Conservation (phyloP, 768 basidiomycete species). For the Rhizopogon sp. region DNA sequence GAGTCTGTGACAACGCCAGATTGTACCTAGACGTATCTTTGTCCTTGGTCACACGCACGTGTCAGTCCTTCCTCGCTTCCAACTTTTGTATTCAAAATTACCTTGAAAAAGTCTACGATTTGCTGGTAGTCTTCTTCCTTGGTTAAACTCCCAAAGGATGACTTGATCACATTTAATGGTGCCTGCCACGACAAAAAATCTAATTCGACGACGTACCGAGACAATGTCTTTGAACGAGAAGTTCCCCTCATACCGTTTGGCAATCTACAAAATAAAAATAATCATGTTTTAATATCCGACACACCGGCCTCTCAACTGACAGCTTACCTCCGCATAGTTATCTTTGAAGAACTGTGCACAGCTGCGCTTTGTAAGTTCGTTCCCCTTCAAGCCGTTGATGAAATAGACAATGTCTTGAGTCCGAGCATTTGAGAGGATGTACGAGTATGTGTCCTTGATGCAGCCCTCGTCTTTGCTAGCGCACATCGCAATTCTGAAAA, state of each 20-base stretch:
- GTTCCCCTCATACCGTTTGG: conserved; percentile 68
- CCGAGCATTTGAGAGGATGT: conserved; percentile 48
- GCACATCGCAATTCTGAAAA: conserved; percentile 46
- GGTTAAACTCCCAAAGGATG: conserved; percentile 45
- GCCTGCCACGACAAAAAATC: not conserved
- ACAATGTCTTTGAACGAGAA: conserved; percentile 52
- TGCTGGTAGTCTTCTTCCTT: conserved; percentile 60
- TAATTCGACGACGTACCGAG: conserved; percentile 33
- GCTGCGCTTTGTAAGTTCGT: conserved; percentile 48
- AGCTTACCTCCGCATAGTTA: conserved; percentile 58
- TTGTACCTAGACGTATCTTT: conserved; percentile 69
- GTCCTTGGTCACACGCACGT: conserved; percentile 36
- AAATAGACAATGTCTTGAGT: conserved; percentile 64
- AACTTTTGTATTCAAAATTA: conserved; percentile 20
- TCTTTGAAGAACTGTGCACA: conserved; percentile 62
- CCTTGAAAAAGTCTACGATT: conserved; percentile 73
- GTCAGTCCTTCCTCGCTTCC: conserved; percentile 6
- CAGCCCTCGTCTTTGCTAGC: conserved; percentile 51
- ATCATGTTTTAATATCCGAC: not conserved
- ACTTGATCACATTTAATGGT: conserved; percentile 22
- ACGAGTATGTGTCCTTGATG: conserved; percentile 56
- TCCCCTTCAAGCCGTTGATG: conserved; percentile 52
- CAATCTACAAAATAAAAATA: conserved; percentile 35
- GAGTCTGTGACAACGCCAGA: conserved; percentile 56
- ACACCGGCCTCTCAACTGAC: not conserved